Evolutionary conservation across 805 yeast genomes (phyloP), one percentile per base, ranked within the genome.

Genomic region (Metahyphopichia silvanorum): DNA sequence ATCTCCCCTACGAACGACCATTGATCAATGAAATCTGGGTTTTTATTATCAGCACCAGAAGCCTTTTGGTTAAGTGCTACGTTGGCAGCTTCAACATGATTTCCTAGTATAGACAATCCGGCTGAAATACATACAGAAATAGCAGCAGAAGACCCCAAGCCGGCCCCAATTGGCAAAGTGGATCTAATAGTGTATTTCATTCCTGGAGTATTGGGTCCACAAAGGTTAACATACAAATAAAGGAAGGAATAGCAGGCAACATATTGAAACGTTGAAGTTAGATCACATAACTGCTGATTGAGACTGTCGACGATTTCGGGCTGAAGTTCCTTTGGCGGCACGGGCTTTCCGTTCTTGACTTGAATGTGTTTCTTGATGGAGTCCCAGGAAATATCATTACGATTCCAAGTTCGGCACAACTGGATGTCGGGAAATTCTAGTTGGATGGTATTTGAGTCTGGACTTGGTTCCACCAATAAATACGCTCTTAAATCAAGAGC

Each of bases 1-100:
- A 82, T 83, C 57, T 93, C 98, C 23, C 97, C 98, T 66, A 91
- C 70, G 43, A 83, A 83, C 1, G 98, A 80, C 95, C 96, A 89
- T 5, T 69, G 60, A 43, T 91, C 91, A 39, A 93, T 79, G 40
- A 79, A 74, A n/a, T 66, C 58, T 16, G 79, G 68, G 33, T 73
- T 80, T 4, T 52, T 57, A 25, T 47, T 53, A 25, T 63, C 66
- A 9, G 51, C 39, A 10, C 18, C 29, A 8, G 29, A 18, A n/a
- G 29, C 29, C 19, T 61, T 53, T 14, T 72, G 75, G 9, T 57
- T 51, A 1, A 46, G 38, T 3, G 45, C 52, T 15, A 62, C 28
- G 0, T 53, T 21, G 3, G 82, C 75, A 2, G 49, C 44, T 3
- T 43, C 31, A 12, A 83, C 63, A 40, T 74, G 79, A 3, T 74